These are phyloP conservation scores for Exophiala xenobiotica DNA, from an alignment of 2,329 filamentous ascomycete genomes.

Conservation along the genomic window DNA sequence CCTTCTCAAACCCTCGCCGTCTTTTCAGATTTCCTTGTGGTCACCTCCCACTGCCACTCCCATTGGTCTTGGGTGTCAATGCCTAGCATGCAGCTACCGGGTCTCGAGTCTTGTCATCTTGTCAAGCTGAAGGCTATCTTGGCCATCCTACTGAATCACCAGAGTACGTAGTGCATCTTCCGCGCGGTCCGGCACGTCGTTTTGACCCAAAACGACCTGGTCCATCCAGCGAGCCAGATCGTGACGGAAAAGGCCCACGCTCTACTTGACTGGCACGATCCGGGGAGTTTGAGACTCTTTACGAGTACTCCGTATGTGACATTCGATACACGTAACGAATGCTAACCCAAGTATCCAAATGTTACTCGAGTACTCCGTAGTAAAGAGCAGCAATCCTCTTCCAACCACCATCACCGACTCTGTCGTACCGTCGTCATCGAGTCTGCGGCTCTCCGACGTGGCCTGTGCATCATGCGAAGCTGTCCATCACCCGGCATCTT, in stretches of 20 bases:
- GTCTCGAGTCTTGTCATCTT: not conserved
- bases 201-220: not conserved
- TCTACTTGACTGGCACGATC: too few relatives aligned
- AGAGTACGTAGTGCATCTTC: not conserved
- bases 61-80: not conserved
- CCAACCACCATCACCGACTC: too few relatives aligned
- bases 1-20: not conserved
- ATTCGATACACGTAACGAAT: too few relatives aligned
- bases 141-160: too few relatives aligned
- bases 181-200: not conserved
- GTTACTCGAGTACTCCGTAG: too few relatives aligned
- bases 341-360: too few relatives aligned
- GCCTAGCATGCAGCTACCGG: not conserved
- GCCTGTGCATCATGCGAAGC: not conserved
- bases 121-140: not conserved
- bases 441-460: not conserved
- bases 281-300: too few relatives aligned
- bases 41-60: not conserved
- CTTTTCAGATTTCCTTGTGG: not conserved
- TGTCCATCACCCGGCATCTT: not conserved
- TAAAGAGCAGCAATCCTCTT: too few relatives aligned
- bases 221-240: not conserved
- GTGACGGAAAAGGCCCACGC: not conserved
- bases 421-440: too few relatives aligned
- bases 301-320: too few relatives aligned